A percentile compares a stretch with the other conserved stretches of the same genome.
These are phyloP conservation scores for Austropuccinia psidii DNA, from an alignment of 1,284 basidiomycete genomes.

Conservation along the genomic window DNA sequence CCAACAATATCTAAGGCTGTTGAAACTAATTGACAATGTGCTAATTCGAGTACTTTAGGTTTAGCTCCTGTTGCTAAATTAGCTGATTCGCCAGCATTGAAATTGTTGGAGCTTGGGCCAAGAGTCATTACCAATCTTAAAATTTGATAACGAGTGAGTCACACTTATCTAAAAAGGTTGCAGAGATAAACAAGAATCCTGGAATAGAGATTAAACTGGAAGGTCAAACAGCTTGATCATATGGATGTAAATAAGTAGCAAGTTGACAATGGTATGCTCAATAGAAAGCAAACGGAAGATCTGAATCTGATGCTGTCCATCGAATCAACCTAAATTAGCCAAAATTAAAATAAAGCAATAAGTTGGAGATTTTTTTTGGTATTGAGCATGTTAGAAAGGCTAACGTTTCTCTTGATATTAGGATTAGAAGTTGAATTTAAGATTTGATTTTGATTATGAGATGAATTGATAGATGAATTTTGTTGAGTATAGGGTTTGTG, in stretches of 20 bases:
- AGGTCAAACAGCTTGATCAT: conserved; percentile 44
- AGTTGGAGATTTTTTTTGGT: no score
- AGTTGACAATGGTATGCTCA: conserved; percentile 53
- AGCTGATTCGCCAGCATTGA: conserved; percentile 52
- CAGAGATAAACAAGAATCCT: conserved; percentile 48
- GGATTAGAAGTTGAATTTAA: no score
- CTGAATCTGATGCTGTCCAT: conserved; percentile 50
- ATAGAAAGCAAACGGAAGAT: conserved; percentile 54
- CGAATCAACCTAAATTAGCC: conserved; percentile 45
- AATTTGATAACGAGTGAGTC: conserved; percentile 45
- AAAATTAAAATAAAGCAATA: no score
- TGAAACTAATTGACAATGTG: conserved; percentile 51
- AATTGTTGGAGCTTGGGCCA: conserved; percentile 50
- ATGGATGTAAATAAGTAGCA: conserved; percentile 48
- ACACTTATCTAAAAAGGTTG: conserved; percentile 44
- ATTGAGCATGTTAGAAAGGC: no score
- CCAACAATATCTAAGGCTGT: conserved; percentile 51
- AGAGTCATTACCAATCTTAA: conserved; percentile 47
- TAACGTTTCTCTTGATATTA: no score
- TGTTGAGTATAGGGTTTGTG: no score
- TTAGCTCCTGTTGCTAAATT: conserved; percentile 51
- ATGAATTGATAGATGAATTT: no score
- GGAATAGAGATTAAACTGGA: conserved; percentile 50
- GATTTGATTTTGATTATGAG: no score
- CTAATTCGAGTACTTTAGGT: conserved; percentile 52